Base-by-base conservation (phyloP, 78 protist species). In the Dictyostelium purpureum region DNA sequence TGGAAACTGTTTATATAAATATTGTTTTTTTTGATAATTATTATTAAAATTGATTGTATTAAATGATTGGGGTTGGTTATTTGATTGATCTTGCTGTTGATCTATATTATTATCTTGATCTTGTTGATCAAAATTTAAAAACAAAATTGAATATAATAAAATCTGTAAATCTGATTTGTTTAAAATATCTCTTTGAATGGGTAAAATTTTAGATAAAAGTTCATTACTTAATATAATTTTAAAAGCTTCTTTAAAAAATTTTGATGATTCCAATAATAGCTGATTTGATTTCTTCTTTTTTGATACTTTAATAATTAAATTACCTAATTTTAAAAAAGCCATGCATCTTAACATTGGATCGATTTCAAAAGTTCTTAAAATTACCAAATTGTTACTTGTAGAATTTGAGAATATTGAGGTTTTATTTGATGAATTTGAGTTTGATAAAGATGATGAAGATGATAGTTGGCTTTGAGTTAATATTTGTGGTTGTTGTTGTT, bases 241-340 rank as follows among this genome's bases (percentile, higher is more conserved):
- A 24, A 70, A 69, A 26, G 90, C 90, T 21, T 82, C 90, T 47
- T 45, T 67, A 12, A 82, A 54, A 18, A 28, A 82, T 38, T 70
- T 56, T 54, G 80, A 79, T 40, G 75, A n/a, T 40, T 51, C 31
- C 21, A 24, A 38, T 40, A 70, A 71, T 43, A 43, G 26, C 26
- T 43, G 78, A 45, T 24, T 71, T 33, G 45, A 38, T 38, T 38
- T 38, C 2, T 38, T 38, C 12, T 38, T 45, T 37, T 67, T n/a
- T 37, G 76, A 67, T 37, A n/a, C 24, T 67, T 38, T 21, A 21
- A 33, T 21, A 21, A 47, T 33, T 37, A 80, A 51, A 47, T n/a
- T 52, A 11, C 42, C 90, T 3, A 82, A 77, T 28, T 65, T 31
- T 21, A 82, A 40, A 18, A 56, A 47, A 18, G 80, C 90, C 18